These are phyloP conservation scores for Fusarium irregulare DNA, from an alignment of 2,329 filamentous ascomycete species.

Conservation along the genomic window DNA sequence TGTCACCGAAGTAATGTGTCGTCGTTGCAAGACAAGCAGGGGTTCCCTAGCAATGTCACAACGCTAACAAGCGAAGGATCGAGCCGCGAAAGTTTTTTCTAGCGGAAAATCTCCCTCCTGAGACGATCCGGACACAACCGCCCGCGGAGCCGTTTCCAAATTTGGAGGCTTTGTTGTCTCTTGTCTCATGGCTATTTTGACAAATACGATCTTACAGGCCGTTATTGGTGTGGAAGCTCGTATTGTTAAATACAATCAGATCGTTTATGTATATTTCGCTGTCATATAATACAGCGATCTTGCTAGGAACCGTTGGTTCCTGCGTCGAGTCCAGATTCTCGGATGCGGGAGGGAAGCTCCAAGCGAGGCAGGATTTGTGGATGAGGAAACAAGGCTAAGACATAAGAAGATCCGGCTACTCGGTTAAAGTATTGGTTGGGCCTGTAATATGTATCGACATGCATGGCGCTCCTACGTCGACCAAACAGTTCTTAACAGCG, in stretches of 20 bases:
- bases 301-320: background rate
- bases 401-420: background rate
- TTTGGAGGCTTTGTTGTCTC: background rate
- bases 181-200: no score
- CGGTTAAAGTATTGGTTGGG: background rate
- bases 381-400: background rate
- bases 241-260: background rate
- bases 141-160: background rate
- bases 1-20: background rate
- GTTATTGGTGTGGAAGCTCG: background rate
- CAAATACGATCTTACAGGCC: background rate
- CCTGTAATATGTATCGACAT: background rate
- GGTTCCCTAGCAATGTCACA: background rate
- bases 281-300: background rate
- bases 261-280: background rate
- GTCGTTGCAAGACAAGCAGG: background rate
- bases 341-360: background rate
- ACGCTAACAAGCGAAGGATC: conserved; percentile 2
- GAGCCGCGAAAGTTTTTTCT: background rate
- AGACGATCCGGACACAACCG: background rate
- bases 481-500: background rate
- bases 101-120: background rate
- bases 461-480: background rate
- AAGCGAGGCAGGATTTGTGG: background rate
- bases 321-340: background rate